Base-by-base conservation (phyloP, 2,329 filamentous ascomycete genomes). In the Phaeosphaeriaceae sp. region DNA sequence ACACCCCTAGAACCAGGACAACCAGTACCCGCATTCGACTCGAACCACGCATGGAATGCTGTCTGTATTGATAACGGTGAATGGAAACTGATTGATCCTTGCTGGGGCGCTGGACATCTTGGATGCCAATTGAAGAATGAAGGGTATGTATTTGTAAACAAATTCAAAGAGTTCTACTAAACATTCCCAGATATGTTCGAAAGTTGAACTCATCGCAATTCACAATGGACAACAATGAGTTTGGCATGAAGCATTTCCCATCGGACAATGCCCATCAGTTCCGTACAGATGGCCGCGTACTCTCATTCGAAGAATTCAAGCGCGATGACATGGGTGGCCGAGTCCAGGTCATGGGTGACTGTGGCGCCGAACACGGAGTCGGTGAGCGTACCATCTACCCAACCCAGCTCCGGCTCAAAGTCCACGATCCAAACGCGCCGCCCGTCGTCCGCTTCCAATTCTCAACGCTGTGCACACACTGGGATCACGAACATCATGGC, bases 81-180 rank as follows among this genome's bases (percentile, higher is more conserved):
- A 57, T 97, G 93, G 93, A 96, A 97, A 74, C 81, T 97, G 1
- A 76, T 97, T 40, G 94, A 99, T 66, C 75, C 88, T 0, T 97
- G 93, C 69, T 99, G 94, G 94, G 94, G 94, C 32, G 90, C 93
- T 0, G 93, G 93, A 2, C 79, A 84, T 54, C 74, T 96, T 7
- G 60, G 64, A 4, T 64, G 60, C 21, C 56, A 46, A 20, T 56
- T 55, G 11, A 55, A 50, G 29, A 59, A 60, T 28, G 58, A 63
- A 50, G 60, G 61, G 44, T 97, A 91, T 74, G 82, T 81, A 16
- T 38, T 8, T 9, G 17, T 16, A n/a, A 12, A 8, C 16, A n/a
- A 15, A 13, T 11, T 7, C 74, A 35, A 6, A 26, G 16, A 12
- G 11, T n/a, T 20, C 13, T 21, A 39, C 46, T 52, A 29, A 59